Conservation (phyloP, 495 filamentous ascomycete genomes). For the Letharia lupina region DNA sequence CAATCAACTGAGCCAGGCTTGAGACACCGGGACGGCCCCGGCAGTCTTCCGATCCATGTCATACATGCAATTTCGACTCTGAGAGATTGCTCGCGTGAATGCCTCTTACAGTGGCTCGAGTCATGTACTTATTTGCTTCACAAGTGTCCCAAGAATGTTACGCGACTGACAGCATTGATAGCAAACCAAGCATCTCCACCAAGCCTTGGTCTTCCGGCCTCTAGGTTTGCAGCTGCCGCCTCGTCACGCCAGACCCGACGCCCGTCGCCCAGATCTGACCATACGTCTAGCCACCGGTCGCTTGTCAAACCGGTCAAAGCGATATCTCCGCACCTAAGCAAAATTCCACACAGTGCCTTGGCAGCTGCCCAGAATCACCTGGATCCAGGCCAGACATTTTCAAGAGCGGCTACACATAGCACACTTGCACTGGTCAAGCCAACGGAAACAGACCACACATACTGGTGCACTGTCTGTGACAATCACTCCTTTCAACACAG, state of each 20-base stretch:
- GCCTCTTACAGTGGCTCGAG: slow-evolving; percentile 1
- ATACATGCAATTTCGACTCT: slow-evolving; percentile 2
- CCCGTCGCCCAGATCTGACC: neutral
- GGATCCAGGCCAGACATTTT: neutral
- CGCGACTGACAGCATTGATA: neutral
- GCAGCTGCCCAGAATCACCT: neutral
- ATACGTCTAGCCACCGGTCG: neutral
- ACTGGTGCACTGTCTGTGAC: slow-evolving; percentile 12
- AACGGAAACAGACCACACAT: neutral
- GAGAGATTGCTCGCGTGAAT: slow-evolving; percentile 2
- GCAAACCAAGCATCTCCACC: neutral
- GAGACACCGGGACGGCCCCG: neutral
- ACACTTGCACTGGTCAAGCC: neutral
- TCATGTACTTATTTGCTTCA: neutral
- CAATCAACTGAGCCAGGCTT: slow-evolving; percentile 5
- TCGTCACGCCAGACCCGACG: neutral
- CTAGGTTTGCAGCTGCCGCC: neutral
- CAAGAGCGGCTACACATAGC: neutral
- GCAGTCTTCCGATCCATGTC: neutral
- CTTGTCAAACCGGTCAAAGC: neutral
- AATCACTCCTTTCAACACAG: neutral
- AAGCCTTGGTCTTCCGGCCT: neutral
- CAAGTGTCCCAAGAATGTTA: neutral
- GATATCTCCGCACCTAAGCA: neutral
- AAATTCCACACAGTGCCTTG: neutral